phyloP scores from a whole-genome alignment of 1,284 basidiomycete species.

The Anthracocystis walkeri region DNA sequence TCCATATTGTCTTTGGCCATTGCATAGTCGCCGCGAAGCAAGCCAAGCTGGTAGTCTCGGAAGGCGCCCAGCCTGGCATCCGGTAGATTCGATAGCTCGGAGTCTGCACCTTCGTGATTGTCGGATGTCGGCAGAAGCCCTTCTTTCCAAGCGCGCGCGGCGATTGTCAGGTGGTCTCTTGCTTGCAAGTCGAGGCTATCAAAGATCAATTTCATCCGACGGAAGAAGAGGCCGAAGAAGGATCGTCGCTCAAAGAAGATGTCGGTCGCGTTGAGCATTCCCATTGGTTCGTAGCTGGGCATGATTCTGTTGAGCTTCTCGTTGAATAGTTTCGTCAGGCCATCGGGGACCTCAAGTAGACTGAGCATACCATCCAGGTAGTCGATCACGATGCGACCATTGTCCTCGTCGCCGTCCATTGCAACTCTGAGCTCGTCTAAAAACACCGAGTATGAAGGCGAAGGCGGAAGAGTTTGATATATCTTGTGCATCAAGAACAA shows the following conservation, averaged over 20 bases:
- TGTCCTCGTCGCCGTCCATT: constrained; percentile 21
- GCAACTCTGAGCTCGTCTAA: constrained; percentile 22
- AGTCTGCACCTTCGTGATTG: neutral
- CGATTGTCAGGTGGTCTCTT: constrained; percentile 21
- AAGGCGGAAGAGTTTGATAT: constrained; percentile 30
- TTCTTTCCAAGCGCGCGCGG: constrained; percentile 38
- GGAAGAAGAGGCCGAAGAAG: constrained; percentile 52
- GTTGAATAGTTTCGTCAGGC: constrained; percentile 48
- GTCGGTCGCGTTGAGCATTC: constrained; percentile 35
- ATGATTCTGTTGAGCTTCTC: constrained; percentile 48
- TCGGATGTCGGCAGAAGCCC: neutral
- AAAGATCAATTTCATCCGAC: constrained; percentile 43
- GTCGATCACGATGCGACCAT: constrained; percentile 36
- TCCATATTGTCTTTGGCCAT: constrained; percentile 53
- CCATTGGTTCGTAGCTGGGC: constrained; percentile 44
- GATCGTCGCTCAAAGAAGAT: constrained; percentile 49
- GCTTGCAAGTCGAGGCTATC: constrained; percentile 51
- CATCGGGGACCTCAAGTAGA: constrained; percentile 42
- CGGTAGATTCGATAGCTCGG: neutral
- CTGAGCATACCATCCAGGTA: constrained; percentile 44
- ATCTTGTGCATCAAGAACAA: constrained; percentile 49
- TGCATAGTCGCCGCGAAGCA: constrained; percentile 42
- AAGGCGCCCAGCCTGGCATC: constrained; percentile 39
- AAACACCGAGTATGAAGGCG: constrained; percentile 25
- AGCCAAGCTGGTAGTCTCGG: constrained; percentile 41